Evolutionary conservation across 1,284 basidiomycete genomes (phyloP), one percentile per base, ranked within the genome.

Genomic region (Ceraceosorus bombacis): DNA sequence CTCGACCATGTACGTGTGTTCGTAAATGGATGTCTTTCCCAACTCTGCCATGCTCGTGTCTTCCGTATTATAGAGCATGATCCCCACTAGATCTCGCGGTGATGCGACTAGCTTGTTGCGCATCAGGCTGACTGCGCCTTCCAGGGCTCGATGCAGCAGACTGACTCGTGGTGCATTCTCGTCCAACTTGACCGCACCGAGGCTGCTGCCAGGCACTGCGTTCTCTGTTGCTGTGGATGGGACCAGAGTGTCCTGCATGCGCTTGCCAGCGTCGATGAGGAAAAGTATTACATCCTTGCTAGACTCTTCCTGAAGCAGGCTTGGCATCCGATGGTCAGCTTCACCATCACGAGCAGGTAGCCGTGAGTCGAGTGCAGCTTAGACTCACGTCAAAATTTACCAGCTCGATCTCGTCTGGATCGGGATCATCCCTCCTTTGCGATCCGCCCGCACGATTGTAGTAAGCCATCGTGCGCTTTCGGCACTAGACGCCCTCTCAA

Each of bases 221-320:
- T 54, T 12, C 9, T 53, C 60, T 5, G 62, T 63, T 41, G 58
- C 63, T 12, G 66, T 61, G 39, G 51, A 53, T 37, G 68, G 62
- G 40, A 68, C 67, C 54, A 60, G 36, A 9, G 41, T 60, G 36
- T 64, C 82, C 48, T 89, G 86, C 92, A 97, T 97, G 10, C 89
- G 88, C 49, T 83, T 80, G 0, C 91, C 93, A 60, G 89, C 90
- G 78, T 98, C 93, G 62, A 97, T 90, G 72, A 88, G 89, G 80
- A 96, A 95, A 13, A 96, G 80, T 12, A 75, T 66, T 49, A 69
- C 66, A 57, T 75, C 73, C 57, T 69, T 70, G 53, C 60, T 27
- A 15, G 10, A 10, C 43, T 46, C 43, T 46, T 46, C 43, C 27
- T 27, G 27, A 27, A 27, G 27, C 27, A 27, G 27, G 3, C 3